Evolutionary conservation across 208 protist genomes (phyloP).

Genomic region (Crithidia acanthocephali): DNA sequence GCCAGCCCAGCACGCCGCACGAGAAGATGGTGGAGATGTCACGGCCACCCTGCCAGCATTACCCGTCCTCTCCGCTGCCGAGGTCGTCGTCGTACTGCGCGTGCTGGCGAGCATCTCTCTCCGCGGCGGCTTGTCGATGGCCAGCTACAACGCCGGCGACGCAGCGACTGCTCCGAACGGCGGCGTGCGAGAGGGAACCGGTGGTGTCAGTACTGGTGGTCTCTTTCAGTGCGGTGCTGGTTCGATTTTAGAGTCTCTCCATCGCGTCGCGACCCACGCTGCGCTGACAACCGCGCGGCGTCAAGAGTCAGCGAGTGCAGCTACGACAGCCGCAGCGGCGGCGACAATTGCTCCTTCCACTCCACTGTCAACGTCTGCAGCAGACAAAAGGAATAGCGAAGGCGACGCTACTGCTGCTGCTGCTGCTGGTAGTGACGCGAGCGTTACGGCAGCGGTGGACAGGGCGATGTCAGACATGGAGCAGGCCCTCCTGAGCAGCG

Average conservation of each 20-base stretch:
- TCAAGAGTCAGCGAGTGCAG: background rate
- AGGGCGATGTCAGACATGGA: conserved; percentile 3
- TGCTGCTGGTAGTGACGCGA: no score
- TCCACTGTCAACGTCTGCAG: background rate
- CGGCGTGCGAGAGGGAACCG: background rate
- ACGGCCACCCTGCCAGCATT: background rate
- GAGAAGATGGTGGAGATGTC: no score
- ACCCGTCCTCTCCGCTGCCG: conserved; percentile 16
- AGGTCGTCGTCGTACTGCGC: conserved; percentile 28
- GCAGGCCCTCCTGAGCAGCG: conserved; percentile 19
- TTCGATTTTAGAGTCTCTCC: conserved; percentile 12
- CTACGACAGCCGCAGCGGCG: background rate
- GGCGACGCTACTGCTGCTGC: no score
- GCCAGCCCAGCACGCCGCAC: no score
- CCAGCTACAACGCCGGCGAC: background rate
- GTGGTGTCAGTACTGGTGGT: background rate
- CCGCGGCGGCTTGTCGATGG: conserved; percentile 2
- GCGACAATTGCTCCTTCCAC: background rate
- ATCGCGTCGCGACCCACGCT: conserved; percentile 12
- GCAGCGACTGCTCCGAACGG: background rate
- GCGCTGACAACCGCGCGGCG: background rate
- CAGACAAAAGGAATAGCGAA: no score
- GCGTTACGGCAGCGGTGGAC: background rate
- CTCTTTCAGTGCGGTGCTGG: background rate
- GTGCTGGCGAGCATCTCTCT: conserved; percentile 28